A percentile compares a stretch with the other conserved stretches of the same genome.
Evolutionary conservation across 1,284 basidiomycete genomes (phyloP).

Genomic region (Fomitopsis betulina): DNA sequence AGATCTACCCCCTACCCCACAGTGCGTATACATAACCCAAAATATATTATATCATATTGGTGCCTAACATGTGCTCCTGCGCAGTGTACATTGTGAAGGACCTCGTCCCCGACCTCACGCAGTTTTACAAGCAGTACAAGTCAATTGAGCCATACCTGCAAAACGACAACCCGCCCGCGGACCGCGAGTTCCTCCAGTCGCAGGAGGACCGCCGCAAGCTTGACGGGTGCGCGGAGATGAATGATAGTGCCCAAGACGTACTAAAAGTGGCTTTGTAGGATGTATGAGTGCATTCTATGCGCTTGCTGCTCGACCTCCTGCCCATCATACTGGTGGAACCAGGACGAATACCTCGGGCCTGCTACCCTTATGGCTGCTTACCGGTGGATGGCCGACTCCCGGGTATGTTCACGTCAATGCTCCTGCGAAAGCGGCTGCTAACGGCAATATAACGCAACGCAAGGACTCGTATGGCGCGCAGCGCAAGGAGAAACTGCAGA

Average conservation of each 20-base stretch:
- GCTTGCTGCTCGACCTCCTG: slow-evolving; percentile 97
- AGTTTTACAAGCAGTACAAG: slow-evolving; percentile 99
- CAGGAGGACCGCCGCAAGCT: slow-evolving; percentile 92
- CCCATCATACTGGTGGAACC: slow-evolving; percentile 99
- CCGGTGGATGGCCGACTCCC: slow-evolving; percentile 97
- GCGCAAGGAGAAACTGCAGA: slow-evolving; percentile 91
- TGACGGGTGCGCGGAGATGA: slow-evolving; percentile 56
- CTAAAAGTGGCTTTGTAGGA: slow-evolving; percentile 12
- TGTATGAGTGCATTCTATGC: slow-evolving; percentile 95
- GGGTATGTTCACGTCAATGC: slow-evolving; percentile 46
- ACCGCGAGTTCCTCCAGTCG: slow-evolving; percentile 85
- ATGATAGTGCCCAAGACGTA: slow-evolving; percentile 2
- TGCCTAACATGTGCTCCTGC: not conserved
- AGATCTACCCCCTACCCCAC: slow-evolving; percentile 98
- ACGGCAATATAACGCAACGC: slow-evolving; percentile 1
- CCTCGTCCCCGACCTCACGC: slow-evolving; percentile 86
- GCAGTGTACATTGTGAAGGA: slow-evolving; percentile 99
- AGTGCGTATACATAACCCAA: slow-evolving; percentile 47
- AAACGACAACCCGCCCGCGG: slow-evolving; percentile 84
- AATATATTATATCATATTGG: not conserved
- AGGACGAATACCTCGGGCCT: slow-evolving; percentile 96
- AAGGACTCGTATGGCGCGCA: slow-evolving; percentile 82
- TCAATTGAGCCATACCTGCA: slow-evolving; percentile 95
- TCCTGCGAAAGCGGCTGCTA: not conserved
- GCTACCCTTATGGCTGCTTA: slow-evolving; percentile 95